A percentile compares a stretch with the other conserved stretches of the same genome.
phyloP scores from a whole-genome alignment of 345 rosid genomes.

The Citrus sp. region DNA sequence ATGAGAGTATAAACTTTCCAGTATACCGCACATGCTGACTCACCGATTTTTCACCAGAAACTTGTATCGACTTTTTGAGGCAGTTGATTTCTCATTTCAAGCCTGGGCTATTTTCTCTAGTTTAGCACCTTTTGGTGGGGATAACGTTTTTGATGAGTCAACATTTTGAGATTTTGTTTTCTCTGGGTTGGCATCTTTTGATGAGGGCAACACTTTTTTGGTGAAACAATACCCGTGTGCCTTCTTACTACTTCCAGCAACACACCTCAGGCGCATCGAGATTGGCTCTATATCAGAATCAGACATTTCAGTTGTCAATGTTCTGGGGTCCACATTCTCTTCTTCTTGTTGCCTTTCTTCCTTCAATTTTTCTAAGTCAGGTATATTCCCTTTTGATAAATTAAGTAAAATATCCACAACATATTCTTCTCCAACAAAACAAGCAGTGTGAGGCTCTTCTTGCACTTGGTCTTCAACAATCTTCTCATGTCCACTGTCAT shows the following conservation, averaged over 20 bases:
- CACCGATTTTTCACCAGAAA: constrained; percentile 14
- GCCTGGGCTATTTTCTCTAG: not conserved
- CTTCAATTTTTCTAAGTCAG: not conserved
- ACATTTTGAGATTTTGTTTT: not conserved
- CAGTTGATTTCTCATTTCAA: not conserved
- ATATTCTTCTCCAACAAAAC: too few species aligned
- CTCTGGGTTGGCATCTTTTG: not conserved
- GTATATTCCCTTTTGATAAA: too few species aligned
- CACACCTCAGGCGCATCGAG: not conserved
- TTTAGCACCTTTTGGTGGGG: constrained; percentile 1
- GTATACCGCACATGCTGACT: constrained; percentile 1
- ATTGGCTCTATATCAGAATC: constrained; percentile 17
- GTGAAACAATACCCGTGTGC: constrained; percentile 6
- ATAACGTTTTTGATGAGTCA: not conserved
- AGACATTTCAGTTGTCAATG: constrained; percentile 10
- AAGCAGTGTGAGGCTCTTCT: too few species aligned
- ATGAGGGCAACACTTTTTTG: not conserved
- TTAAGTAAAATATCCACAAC: too few species aligned
- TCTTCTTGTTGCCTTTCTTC: constrained; percentile 2
- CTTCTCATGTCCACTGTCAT: not conserved
- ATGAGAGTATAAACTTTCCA: not conserved
- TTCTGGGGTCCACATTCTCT: not conserved
- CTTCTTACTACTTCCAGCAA: not conserved
- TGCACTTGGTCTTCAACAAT: too few species aligned
- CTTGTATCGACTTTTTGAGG: not conserved